phyloP scores from a whole-genome alignment of 495 filamentous ascomycete species.

The Aspergillus bridgeri region DNA sequence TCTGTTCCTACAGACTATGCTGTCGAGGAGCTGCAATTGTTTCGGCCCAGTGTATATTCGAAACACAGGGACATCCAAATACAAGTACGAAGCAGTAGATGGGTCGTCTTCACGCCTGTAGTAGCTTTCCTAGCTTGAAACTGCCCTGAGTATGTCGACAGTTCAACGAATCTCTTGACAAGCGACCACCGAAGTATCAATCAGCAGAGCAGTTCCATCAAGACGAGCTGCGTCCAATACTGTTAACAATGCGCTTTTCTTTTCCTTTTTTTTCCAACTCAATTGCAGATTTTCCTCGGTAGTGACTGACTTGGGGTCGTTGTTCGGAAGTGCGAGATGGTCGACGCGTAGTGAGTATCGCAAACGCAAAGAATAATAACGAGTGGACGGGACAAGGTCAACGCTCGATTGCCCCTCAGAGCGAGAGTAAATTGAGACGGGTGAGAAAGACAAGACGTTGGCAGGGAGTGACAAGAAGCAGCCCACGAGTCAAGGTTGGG shows the following conservation, averaged over 20 bases:
- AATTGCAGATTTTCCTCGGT: background rate
- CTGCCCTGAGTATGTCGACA: background rate
- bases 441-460: background rate
- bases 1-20: background rate
- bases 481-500: background rate
- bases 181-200: background rate
- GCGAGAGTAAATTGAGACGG: background rate
- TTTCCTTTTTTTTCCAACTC: background rate
- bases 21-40: background rate
- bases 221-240: background rate
- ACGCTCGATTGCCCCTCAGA: background rate
- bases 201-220: background rate
- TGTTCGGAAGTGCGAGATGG: background rate
- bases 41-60: background rate
- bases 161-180: background rate
- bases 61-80: background rate
- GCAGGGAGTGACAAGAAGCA: background rate
- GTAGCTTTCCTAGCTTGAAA: background rate
- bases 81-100: background rate
- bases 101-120: background rate
- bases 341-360: conserved; percentile 1
- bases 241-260: no score
- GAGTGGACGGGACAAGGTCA: conserved; percentile 7
- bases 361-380: background rate
- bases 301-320: background rate